Evolutionary conservation across 257 asterid genomes (phyloP), one percentile per base, ranked within the genome.

Genomic region (Verbena officinalis): DNA sequence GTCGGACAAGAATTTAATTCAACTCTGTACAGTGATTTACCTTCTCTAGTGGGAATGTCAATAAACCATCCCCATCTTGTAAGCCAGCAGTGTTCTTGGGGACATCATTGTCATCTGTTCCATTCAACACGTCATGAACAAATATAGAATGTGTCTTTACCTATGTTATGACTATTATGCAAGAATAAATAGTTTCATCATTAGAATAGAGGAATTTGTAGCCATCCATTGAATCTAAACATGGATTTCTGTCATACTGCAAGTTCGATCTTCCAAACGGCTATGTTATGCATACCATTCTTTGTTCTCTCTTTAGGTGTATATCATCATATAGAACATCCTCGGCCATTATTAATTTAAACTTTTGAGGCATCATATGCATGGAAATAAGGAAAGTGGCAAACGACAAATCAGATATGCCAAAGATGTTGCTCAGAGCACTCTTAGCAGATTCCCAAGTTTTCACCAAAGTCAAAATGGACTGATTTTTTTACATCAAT

Each of bases 31-130:
- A 31, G 22, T 9, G 30, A n/a, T n/a, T n/a, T 80, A 91, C 98
- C 96, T 78, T 86, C 76, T 74, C 70, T 27, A 84, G 62, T 50
- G 78, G 81, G 66, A 72, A 68, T 15, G 68, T 65, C 53, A 73
- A 67, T 65, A 40, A 52, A 73, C 72, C 65, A 24, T 65, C 27
- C 65, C 71, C 76, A 31, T 57, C 70, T 52, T 55, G 85, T 68
- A 23, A 17, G 55, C 72, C 69, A 65, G 62, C 56, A 63, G 59
- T 56, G 52, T 72, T 78, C 76, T 64, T 77, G 66, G 64, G 20
- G 77, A 38, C 64, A 78, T 69, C 75, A 60, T 9, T 51, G 38
- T 61, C 73, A 80, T 71, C 95, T 87, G 80, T 75, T 76, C 69
- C 45, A 74, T 63, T 58, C 51, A 68, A 52, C 46, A 75, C 23